These are phyloP conservation scores for Chrysoporthe deuterocubensis DNA, from an alignment of 2,329 filamentous ascomycete species.

Conservation along the genomic window DNA sequence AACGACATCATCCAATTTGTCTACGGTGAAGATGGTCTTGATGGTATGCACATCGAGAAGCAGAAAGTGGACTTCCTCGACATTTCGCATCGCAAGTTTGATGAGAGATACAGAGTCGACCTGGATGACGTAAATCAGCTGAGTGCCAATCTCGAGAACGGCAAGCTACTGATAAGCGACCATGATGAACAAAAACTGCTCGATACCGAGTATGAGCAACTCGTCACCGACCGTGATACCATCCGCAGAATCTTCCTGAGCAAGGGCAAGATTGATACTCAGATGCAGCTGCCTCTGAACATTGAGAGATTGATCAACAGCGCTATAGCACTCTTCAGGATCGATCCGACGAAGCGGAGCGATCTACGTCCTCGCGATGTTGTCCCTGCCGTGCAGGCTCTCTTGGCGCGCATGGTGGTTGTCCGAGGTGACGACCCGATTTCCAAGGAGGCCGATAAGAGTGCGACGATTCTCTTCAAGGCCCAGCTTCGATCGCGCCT, in stretches of 20 bases:
- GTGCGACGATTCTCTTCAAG: conserved; percentile 90
- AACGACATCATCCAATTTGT: conserved; percentile 97
- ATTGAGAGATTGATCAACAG: conserved; percentile 88
- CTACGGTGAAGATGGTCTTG: conserved; percentile 95
- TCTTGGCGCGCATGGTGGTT: conserved; percentile 79
- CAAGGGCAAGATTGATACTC: conserved; percentile 75
- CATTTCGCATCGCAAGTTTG: conserved; percentile 77
- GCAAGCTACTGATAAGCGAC: conserved; percentile 84
- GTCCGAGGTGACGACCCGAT: conserved; percentile 84
- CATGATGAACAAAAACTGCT: conserved; percentile 84
- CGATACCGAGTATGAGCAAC: conserved; percentile 84
- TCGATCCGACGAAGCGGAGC: conserved; percentile 83
- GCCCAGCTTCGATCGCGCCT: conserved; percentile 85
- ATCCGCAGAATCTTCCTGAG: conserved; percentile 68
- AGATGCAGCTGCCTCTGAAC: conserved; percentile 91
- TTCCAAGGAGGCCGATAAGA: conserved; percentile 83
- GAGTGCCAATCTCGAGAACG: conserved; percentile 76
- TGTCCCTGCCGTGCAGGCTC: conserved; percentile 74
- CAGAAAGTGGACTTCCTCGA: conserved; percentile 87
- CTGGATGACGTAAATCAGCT: conserved; percentile 70
- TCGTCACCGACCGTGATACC: conserved; percentile 74
- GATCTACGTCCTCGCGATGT: conserved; percentile 89
- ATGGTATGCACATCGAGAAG: conserved; percentile 91
- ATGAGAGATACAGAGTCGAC: conserved; percentile 82
- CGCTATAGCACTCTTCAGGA: conserved; percentile 86